Percentiles rank a stretch among this genome's conserved stretches.
These are phyloP conservation scores for Sporothrix brasiliensis DNA, from an alignment of 2,329 filamentous ascomycete genomes.

Conservation along the genomic window DNA sequence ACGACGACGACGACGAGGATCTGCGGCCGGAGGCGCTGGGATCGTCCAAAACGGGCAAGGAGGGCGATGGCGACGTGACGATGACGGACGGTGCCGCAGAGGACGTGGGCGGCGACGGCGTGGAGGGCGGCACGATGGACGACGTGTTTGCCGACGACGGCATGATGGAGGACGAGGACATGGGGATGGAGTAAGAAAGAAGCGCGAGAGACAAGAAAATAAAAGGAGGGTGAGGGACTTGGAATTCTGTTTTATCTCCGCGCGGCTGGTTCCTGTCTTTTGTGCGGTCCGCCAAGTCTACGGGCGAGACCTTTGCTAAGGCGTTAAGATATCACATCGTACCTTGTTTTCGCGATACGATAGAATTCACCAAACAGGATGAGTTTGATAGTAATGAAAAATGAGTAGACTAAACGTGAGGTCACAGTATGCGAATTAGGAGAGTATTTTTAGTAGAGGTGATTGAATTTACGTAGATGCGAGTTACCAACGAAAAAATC, in stretches of 20 bases:
- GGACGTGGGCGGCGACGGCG: slow-evolving; percentile 58
- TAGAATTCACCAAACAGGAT: background rate
- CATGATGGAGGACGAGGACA: slow-evolving; percentile 44
- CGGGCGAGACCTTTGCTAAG: slow-evolving; percentile 10
- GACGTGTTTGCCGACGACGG: slow-evolving; percentile 47
- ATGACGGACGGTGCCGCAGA: slow-evolving; percentile 56
- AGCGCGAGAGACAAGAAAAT: background rate
- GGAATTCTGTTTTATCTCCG: slow-evolving; percentile 9
- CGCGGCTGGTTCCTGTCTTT: background rate
- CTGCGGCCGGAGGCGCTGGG: slow-evolving; percentile 40
- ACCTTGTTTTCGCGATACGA: background rate
- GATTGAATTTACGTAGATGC: background rate
- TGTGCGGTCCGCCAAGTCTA: slow-evolving; percentile 5
- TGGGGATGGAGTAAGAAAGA: slow-evolving; percentile 41
- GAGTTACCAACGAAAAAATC: background rate
- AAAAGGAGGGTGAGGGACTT: background rate
- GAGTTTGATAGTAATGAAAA: background rate
- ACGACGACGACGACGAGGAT: slow-evolving; percentile 50
- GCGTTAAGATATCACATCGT: background rate
- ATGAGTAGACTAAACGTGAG: background rate
- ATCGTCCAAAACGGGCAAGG: slow-evolving; percentile 38
- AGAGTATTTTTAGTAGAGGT: background rate
- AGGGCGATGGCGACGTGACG: slow-evolving; percentile 38
- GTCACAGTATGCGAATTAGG: background rate
- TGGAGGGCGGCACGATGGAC: slow-evolving; percentile 58